Evolutionary conservation across 805 yeast species (phyloP).

Genomic region (Starmerella powellii): DNA sequence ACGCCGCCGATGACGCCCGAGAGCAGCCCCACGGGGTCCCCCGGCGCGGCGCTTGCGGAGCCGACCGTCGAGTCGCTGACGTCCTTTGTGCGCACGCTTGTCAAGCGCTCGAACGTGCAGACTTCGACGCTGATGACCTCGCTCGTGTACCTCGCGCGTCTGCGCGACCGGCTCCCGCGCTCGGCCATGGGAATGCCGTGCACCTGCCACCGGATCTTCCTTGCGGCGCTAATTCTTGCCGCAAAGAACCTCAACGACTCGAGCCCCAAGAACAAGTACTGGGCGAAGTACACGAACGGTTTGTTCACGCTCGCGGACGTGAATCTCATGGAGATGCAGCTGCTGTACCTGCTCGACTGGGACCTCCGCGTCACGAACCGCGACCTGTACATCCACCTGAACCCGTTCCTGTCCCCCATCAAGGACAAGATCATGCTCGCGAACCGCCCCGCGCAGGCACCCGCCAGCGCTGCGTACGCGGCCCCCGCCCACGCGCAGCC

Average conservation of each 20-base stretch:
- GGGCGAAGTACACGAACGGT: slow-evolving; percentile 90
- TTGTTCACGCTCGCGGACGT: slow-evolving; percentile 64
- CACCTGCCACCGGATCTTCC: slow-evolving; percentile 82
- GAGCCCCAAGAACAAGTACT: slow-evolving; percentile 88
- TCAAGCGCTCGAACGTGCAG: slow-evolving; percentile 78
- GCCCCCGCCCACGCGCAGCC: slow-evolving; percentile 1
- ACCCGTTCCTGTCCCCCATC: slow-evolving; percentile 67
- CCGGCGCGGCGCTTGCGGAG: slow-evolving; percentile 18
- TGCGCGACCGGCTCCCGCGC: slow-evolving; percentile 67
- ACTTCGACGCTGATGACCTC: slow-evolving; percentile 93
- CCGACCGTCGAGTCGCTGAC: slow-evolving; percentile 26
- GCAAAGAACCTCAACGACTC: slow-evolving; percentile 90
- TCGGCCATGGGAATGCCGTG: slow-evolving; percentile 82
- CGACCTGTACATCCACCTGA: slow-evolving; percentile 57
- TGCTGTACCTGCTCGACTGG: slow-evolving; percentile 76
- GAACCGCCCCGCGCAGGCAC: slow-evolving; percentile 4
- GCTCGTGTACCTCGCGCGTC: slow-evolving; percentile 65
- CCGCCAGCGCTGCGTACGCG: slow-evolving; percentile 4
- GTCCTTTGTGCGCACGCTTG: slow-evolving; percentile 56
- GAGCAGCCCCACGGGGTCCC: slow-evolving; percentile 7
- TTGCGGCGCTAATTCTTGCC: slow-evolving; percentile 80
- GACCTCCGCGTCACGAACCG: slow-evolving; percentile 55
- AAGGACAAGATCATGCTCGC: slow-evolving; percentile 36
- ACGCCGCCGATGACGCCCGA: slow-evolving; percentile 23
- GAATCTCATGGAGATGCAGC: slow-evolving; percentile 81